Base-by-base conservation (phyloP, 2,329 filamentous ascomycete genomes). In the Cladosporium sphaerospermum region DNA sequence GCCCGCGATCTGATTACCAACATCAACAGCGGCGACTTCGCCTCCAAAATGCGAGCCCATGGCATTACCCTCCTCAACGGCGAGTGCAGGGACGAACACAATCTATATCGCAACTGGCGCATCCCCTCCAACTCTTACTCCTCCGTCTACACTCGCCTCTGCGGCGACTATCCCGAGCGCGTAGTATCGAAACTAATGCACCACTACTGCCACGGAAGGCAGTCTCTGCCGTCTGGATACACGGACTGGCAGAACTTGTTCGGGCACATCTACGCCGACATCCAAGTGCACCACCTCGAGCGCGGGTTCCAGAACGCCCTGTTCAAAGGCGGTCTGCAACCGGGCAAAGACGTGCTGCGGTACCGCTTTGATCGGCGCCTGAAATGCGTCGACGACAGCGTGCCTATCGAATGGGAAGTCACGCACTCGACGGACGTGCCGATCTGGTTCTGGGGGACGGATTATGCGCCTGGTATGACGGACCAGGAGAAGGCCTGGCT, bases 391-490 rank as follows among this genome's bases (percentile, higher is more conserved):
- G 73, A 76, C 43, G 56, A 59, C 5, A 57, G 59, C 3, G 60
- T 74, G 9, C 77, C 78, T 1, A 64, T 62, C 1, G 67, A 72
- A 39, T 81, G 75, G 73, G 77, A 75, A 2, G 78, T 78, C 2
- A 81, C 78, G 13, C 79, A 82, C 60, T 71, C 71, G 0, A 76
- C 75, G 0, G 79, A 82, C 56, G 70, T 76, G 60, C 66, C 71
- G 5, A 73, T 81, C 31, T 82, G 79, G 79, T 78, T 80, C 53
- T 81, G 74, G 73, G 79, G 79, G 0, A 72, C 76, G 57, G 75
- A 74, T 1, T 54, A 59, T 32, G 66, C 65, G 4, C 54, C 59
- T 0, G 65, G 65, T 1, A 53, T 81, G 48, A 69, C 64, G 6
- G 61, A 62, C 0, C 57, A 62, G 8, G 79, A 82, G 63, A 77